Base-by-base conservation (phyloP, 768 basidiomycete species). In the Tulasnella sp. region DNA sequence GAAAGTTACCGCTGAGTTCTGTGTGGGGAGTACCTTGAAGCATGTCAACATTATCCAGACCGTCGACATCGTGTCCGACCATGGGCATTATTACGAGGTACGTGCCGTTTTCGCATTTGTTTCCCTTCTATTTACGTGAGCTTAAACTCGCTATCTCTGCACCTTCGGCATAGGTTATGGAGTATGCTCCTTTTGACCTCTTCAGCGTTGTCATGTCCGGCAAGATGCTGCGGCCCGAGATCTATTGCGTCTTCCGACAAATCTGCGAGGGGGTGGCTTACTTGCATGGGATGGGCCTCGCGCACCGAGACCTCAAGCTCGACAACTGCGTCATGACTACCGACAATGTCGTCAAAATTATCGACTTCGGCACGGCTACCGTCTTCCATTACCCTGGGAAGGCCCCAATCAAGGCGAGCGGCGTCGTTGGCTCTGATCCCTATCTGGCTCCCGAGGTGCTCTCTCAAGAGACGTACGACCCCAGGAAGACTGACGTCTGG, bases 321-420 rank as follows among this genome's bases (percentile, higher is more conserved):
- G 96, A 99, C 74, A 99, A 99, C 69, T 98, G 96, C 70, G 96
- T 99, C 73, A 96, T 99, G 89, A 94, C 87, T n/a, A 74, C 74
- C 2, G 77, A 84, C 66, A 91, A 97, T 67, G 79, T 96, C 63
- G 89, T 99, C 74, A 99, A 99, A 69, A 79, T 99, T 63, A 99
- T 99, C 72, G 96, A 99, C 71, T 99, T 99, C 72, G 96, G 96
- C 51, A 99, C 96, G 4, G 96, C 96, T n/a, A 92, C 92, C 62
- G 93, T 99, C 59, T 99, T 99, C 73, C 91, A 96, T 64, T 99
- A 98, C 67, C 96, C 96, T 0, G 94, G 92, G 58, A 92, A 91
- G 70, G 79, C 79, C 60, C 76, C 75, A 49, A 74, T 85, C 62
- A 75, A 73, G 54, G 90, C 93, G 6, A 82, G 83, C 6, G 96